Base-by-base conservation (phyloP, 1,284 basidiomycete genomes). In the Ceratobasidium sp. region DNA sequence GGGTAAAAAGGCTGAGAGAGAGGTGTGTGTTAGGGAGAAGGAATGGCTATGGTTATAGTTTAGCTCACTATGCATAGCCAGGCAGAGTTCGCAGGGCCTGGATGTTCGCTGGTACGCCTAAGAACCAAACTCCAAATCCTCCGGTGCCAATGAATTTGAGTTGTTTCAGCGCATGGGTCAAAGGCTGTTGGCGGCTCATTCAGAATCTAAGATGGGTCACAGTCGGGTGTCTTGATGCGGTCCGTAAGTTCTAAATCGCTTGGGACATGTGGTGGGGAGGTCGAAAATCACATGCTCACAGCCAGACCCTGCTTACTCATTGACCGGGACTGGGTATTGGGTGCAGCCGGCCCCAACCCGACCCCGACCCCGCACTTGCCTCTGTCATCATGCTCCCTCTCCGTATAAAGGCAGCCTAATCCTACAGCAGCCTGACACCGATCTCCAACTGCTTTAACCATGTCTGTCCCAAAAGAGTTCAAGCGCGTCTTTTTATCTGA, bases 401-500 rank as follows among this genome's bases (percentile, higher is more conserved):
- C 24, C 29, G 29, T 37, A 54, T 58, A 58, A 58, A 58, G 34
- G 13, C 34, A 6, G 14, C 14, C 34, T 37, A 34, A 58, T 37
- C 34, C 14, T 4, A 11, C 14, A 11, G 13, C 11, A 11, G 41
- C 9, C 16, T 11, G 16, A 43, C 31, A 58, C 34, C 16, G 5
- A 2, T 58, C 56, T 29, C 27, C 27, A 27, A 54, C 22, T 27
- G 13, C 14, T 24, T 34, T 46, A 41, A 72, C 22, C 73, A 76
- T 75, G 68, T 81, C 83, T 81, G 75, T 81, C 1, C 80, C 84
- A 14, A 77, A 75, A 24, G 79, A 80, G 27, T 91, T 89, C 84
- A 91, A 88, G 68, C 88, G 87, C 39, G 87, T 94, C 80, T 88
- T 93, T 48, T 88, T 96, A 76, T 88, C 89, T 76, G 87, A 91